Evolutionary conservation across 805 yeast species (phyloP).

Genomic region (Yarrowia keelungensis): DNA sequence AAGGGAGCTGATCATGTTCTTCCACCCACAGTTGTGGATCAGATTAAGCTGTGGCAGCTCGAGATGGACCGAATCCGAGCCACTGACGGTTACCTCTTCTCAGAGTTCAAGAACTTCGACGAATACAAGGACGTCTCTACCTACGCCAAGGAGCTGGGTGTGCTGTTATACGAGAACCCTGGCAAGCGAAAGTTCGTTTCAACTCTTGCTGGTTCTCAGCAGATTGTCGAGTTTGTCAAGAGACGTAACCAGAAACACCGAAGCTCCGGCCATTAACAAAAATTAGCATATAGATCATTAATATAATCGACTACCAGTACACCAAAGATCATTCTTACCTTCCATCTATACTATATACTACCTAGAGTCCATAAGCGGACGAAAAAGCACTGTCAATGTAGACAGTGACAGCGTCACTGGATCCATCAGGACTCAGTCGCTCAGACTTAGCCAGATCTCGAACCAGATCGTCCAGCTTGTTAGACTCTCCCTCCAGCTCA

Average conservation of each 20-base stretch:
- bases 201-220: slow-evolving; percentile 82
- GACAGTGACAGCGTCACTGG: slow-evolving; percentile 35
- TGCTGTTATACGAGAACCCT: slow-evolving; percentile 84
- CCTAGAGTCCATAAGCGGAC: slow-evolving; percentile 4
- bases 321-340: neutral
- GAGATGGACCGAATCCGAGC: slow-evolving; percentile 92
- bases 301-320: neutral
- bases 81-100: slow-evolving; percentile 84
- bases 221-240: slow-evolving; percentile 89
- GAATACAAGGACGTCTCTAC: slow-evolving; percentile 76
- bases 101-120: slow-evolving; percentile 77
- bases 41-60: slow-evolving; percentile 92
- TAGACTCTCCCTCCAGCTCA: slow-evolving; percentile 15
- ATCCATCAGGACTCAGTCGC: slow-evolving; percentile 26
- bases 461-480: slow-evolving; percentile 9
- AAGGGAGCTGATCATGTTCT: slow-evolving; percentile 64
- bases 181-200: slow-evolving; percentile 78
- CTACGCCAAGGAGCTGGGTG: slow-evolving; percentile 92
- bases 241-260: slow-evolving; percentile 15
- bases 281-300: slow-evolving; percentile 7
- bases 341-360: slow-evolving; percentile 1
- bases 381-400: slow-evolving; percentile 17
- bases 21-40: slow-evolving; percentile 98
- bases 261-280: neutral
- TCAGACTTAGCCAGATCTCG: slow-evolving; percentile 13